A percentile compares a stretch with the other conserved stretches of the same genome.
Evolutionary conservation across 208 protist species (phyloP).

Genomic region (Sergeia podlipaevii): DNA sequence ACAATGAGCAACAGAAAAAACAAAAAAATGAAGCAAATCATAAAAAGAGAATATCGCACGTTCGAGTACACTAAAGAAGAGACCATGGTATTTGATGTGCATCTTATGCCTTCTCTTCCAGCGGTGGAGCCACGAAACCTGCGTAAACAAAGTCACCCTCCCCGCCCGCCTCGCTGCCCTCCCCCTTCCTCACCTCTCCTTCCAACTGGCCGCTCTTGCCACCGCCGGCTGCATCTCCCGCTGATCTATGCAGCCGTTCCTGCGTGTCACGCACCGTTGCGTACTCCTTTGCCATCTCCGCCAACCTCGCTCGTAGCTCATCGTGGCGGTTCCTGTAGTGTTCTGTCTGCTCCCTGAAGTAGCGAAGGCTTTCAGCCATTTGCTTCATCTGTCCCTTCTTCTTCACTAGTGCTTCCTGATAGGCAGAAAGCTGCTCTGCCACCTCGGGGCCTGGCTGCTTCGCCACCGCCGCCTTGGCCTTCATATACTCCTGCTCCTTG

Average conservation of each 20-base stretch:
- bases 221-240: background rate
- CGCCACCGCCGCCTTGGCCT: constrained; percentile 92
- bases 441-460: constrained; percentile 95
- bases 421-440: constrained; percentile 94
- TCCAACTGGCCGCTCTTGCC: background rate
- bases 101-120: background rate
- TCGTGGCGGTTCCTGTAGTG: constrained; percentile 64
- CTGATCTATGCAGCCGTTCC: background rate
- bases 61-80: too few species aligned
- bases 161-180: constrained; percentile 7
- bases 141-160: constrained; percentile 23
- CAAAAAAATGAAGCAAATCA: background rate
- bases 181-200: background rate
- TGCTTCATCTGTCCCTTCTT: constrained; percentile 92
- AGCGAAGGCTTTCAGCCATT: constrained; percentile 71
- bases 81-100: too few species aligned
- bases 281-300: constrained; percentile 49
- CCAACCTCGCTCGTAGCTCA: constrained; percentile 55
- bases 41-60: background rate
- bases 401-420: constrained; percentile 91
- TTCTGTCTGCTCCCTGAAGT: constrained; percentile 84
- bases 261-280: constrained; percentile 6
- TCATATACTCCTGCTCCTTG: constrained; percentile 92
- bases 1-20: background rate
- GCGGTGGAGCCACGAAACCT: constrained; percentile 42